Conservation (phyloP, 208 protist species). For the Borovskyia barvae region DNA sequence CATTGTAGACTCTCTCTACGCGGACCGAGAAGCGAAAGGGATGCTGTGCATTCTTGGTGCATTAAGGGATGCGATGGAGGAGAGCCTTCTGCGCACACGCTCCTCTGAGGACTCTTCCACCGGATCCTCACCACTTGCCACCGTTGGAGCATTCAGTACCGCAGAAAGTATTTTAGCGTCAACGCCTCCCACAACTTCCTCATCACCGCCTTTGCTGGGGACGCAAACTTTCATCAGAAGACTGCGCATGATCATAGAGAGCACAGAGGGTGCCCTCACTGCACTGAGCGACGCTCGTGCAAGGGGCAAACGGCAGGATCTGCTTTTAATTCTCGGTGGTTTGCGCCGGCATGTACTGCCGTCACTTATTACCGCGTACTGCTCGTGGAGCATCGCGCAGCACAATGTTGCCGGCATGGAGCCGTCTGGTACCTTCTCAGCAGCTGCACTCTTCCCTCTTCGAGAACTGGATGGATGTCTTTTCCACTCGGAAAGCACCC, state of each 20-base stretch:
- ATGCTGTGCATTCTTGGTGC: too few relatives aligned
- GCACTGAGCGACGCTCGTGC: conserved; percentile 11
- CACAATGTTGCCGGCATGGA: background rate
- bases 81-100: too few relatives aligned
- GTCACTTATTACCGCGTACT: conserved; percentile 10
- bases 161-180: too few relatives aligned
- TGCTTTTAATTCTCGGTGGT: conserved; percentile 8
- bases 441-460: background rate
- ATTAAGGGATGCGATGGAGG: too few relatives aligned
- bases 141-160: too few relatives aligned
- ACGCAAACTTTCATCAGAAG: too few relatives aligned
- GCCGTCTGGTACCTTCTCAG: background rate
- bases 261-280: conserved; percentile 2
- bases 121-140: too few relatives aligned
- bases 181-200: too few relatives aligned
- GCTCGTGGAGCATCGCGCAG: conserved; percentile 9
- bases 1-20: too few relatives aligned
- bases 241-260: conserved; percentile 1
- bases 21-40: too few relatives aligned
- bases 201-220: too few relatives aligned
- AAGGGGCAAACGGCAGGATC: background rate
- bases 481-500: conserved; percentile 13
- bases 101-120: too few relatives aligned
- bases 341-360: conserved; percentile 15
- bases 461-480: conserved; percentile 17